These are phyloP conservation scores for Cochlearia excelsa DNA, from an alignment of 345 rosid genomes.

Conservation along the genomic window DNA sequence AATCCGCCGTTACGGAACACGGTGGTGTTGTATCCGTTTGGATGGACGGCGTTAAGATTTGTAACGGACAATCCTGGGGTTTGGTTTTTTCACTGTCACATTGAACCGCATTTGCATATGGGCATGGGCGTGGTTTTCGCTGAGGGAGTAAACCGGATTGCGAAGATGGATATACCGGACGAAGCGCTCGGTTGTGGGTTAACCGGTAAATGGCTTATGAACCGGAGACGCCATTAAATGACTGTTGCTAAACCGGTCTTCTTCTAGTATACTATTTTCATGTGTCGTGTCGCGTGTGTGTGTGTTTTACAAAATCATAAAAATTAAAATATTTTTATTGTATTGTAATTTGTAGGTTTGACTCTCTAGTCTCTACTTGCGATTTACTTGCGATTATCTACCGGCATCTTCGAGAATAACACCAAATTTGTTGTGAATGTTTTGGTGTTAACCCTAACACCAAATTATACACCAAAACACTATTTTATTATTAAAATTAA, in stretches of 20 bases:
- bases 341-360: too few relatives aligned
- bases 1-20: constrained; percentile 72
- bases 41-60: constrained; percentile 85
- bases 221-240: constrained; percentile 2
- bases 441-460: too few relatives aligned
- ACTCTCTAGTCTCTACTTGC: too few relatives aligned
- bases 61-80: constrained; percentile 82
- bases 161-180: constrained; percentile 43
- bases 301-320: not conserved
- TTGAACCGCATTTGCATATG: constrained; percentile 88
- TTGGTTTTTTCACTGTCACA: constrained; percentile 94
- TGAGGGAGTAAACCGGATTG: constrained; percentile 44
- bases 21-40: constrained; percentile 58
- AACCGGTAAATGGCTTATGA: constrained; percentile 34
- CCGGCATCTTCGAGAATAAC: too few relatives aligned
- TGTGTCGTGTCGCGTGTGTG: not conserved
- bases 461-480: too few relatives aligned
- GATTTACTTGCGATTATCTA: too few relatives aligned
- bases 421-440: too few relatives aligned
- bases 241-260: not conserved
- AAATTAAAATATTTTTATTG: too few relatives aligned
- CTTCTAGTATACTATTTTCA: not conserved
- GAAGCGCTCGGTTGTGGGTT: constrained; percentile 52
- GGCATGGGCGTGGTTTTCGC: constrained; percentile 93
- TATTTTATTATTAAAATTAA: too few relatives aligned